Conservation (phyloP, 768 basidiomycete genomes). For the Serendipita vermifera region DNA sequence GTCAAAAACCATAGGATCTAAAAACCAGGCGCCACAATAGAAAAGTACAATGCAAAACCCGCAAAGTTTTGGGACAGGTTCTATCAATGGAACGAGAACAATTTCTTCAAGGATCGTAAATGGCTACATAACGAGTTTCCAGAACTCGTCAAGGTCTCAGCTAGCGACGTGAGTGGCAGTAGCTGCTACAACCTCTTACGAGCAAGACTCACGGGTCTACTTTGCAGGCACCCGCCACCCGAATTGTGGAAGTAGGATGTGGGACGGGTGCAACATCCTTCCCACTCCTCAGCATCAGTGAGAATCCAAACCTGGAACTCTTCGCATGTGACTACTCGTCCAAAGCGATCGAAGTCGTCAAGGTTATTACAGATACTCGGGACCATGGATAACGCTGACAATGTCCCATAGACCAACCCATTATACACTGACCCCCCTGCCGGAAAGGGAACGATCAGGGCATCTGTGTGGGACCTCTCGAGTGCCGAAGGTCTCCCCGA, state of each 20-base stretch:
- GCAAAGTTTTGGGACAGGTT: slow-evolving; percentile 68
- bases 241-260: slow-evolving; percentile 83
- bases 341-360: slow-evolving; percentile 80
- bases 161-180: slow-evolving; percentile 40
- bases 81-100: slow-evolving; percentile 70
- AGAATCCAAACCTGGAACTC: slow-evolving; percentile 61
- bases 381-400: no score
- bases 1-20: slow-evolving; percentile 53
- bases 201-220: background rate
- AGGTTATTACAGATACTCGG: slow-evolving; percentile 40
- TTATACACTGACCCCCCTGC: slow-evolving; percentile 53
- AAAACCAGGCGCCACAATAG: slow-evolving; percentile 46
- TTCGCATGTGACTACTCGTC: slow-evolving; percentile 84
- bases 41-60: slow-evolving; percentile 23
- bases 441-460: slow-evolving; percentile 54
- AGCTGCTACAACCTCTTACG: background rate
- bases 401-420: slow-evolving; percentile 55
- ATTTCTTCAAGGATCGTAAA: slow-evolving; percentile 91
- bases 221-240: slow-evolving; percentile 24
- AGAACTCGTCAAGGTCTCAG: slow-evolving; percentile 60
- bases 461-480: slow-evolving; percentile 86
- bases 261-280: slow-evolving; percentile 94
- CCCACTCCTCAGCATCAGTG: slow-evolving; percentile 70
- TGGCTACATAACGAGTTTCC: slow-evolving; percentile 97
- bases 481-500: slow-evolving; percentile 47